phyloP scores from a whole-genome alignment of 768 basidiomycete genomes.

The Dacryopinax primogenitus region DNA sequence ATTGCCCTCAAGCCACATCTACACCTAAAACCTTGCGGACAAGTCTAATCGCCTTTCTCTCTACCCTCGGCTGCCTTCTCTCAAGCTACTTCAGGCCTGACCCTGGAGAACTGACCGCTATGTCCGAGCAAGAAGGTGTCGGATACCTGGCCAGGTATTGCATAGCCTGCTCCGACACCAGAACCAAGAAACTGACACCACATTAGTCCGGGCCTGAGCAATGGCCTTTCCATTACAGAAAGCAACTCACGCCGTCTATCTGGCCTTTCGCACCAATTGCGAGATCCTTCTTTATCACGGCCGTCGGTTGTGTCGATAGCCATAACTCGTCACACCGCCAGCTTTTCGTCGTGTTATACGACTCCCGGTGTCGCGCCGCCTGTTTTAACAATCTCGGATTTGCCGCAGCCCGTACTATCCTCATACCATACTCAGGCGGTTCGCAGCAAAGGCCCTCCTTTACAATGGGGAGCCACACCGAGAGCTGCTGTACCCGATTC shows the following conservation, averaged over 20 bases:
- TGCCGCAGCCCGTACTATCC: background rate
- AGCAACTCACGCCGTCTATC: background rate
- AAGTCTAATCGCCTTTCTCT: background rate
- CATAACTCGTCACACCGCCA: background rate
- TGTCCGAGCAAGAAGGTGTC: background rate
- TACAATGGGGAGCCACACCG: background rate
- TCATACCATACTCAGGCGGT: background rate
- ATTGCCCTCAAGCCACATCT: background rate
- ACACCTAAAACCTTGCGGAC: background rate
- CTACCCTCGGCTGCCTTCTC: background rate
- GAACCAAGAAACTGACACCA: background rate
- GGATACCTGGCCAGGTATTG: background rate
- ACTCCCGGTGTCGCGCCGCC: background rate
- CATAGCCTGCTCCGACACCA: background rate
- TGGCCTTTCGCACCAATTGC: background rate
- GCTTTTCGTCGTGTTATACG: background rate
- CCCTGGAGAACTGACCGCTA: background rate
- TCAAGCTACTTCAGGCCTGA: background rate
- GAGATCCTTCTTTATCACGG: background rate
- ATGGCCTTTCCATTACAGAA: background rate
- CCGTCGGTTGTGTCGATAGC: background rate
- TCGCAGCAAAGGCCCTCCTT: background rate
- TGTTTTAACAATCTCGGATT: background rate
- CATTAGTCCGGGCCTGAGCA: background rate
- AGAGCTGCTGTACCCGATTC: background rate